Percentiles rank a stretch among this genome's conserved stretches.
Conservation (phyloP, 2,329 filamentous ascomycete species). For the Orbilia javanica region DNA sequence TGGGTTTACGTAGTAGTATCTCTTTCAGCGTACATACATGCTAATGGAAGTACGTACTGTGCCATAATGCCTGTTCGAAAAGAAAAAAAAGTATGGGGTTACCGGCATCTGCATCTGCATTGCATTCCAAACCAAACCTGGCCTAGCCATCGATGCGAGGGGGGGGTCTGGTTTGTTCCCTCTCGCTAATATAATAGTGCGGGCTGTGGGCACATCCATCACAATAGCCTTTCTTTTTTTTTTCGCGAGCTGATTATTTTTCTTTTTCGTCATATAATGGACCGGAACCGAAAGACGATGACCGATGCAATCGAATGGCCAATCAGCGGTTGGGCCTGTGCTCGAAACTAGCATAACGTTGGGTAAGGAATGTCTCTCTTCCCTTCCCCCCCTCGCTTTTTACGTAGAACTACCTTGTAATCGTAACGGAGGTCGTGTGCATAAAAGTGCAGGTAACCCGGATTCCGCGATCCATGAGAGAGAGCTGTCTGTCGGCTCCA, state of each 20-base stretch:
- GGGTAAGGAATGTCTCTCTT: neutral
- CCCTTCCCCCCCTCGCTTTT: too few relatives aligned
- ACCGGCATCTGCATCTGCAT: constrained; percentile 7
- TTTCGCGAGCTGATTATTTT: neutral
- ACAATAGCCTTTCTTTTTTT: too few relatives aligned
- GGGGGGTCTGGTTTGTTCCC: neutral
- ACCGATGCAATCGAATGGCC: neutral
- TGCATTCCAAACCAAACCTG: constrained; percentile 33
- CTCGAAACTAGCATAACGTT: constrained; percentile 26
- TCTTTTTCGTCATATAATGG: too few relatives aligned
- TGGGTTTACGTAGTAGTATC: too few relatives aligned
- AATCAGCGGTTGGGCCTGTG: neutral
- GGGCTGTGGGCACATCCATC: neutral
- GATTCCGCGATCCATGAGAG: constrained; percentile 24
- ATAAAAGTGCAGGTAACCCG: constrained; percentile 1
- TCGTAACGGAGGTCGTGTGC: constrained; percentile 6
- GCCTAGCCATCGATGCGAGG: constrained; percentile 57
- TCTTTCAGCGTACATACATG: too few relatives aligned
- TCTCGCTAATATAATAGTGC: constrained; percentile 2
- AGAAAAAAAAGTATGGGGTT: constrained; percentile 3
- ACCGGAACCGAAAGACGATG: neutral
- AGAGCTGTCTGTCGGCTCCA: constrained; percentile 15
- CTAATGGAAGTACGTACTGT: neutral
- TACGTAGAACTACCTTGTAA: neutral
- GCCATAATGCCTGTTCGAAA: neutral